Evolutionary conservation across 768 basidiomycete species (phyloP), one percentile per base, ranked within the genome.

Genomic region (Boletellus emodensis): DNA sequence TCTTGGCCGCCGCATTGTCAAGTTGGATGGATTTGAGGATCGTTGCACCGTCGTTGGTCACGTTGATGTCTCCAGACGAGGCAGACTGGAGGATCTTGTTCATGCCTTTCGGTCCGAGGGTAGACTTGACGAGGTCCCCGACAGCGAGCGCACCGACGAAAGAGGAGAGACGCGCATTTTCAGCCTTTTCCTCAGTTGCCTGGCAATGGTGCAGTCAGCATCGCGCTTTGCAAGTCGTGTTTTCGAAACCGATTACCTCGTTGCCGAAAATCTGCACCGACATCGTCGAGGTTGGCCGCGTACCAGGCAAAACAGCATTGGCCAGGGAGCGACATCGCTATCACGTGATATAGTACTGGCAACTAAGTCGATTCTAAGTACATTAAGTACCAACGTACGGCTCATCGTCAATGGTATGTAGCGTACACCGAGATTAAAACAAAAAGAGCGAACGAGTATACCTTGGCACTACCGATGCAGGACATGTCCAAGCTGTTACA

Each of bases 91-190:
- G 82, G 55, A 99, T 98, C 76, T 98, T 98, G 84, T 97, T 98
- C 95, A 98, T 99, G 48, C 96, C 96, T 71, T 99, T 98, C 20
- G 96, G 96, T 9, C 96, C 96, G 3, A 99, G 80, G 8, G 96
- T 99, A 1, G 94, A 95, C 73, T 98, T 98, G 63, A 99, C 95
- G 57, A 99, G 84, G 74, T 99, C 96, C 38, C 96, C 96, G 32
- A 99, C 79, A 0, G 96, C 96, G 59, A 96, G 83, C 6, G 96
- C 95, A 32, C 96, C 96, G 48, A 99, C 90, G 70, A 99, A 99
- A 3, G 93, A 95, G 4, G 94, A 94, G 58, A 99, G 85, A 71
- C 95, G 91, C 67, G 95, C 95, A 78, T 94, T 92, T 75, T 97
- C 94, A 17, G 93, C 94, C 68, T 93, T 90, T 73, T 98, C 95